A percentile compares a stretch with the other conserved stretches of the same genome.
Conservation (phyloP, 768 basidiomycete species). For the Lactarius evosmus region DNA sequence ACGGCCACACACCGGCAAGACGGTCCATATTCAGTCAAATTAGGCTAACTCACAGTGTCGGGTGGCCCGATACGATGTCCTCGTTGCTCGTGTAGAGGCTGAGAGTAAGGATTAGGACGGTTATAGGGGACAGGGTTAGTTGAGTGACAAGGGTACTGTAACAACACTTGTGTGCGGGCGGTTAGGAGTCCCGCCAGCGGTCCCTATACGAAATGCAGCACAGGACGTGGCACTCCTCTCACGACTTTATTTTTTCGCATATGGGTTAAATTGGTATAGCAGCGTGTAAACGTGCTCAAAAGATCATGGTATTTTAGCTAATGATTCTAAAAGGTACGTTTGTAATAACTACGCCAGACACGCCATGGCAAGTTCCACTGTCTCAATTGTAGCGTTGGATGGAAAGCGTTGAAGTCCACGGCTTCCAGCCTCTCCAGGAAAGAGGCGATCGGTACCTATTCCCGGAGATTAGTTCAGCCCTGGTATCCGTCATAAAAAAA, state of each 20-base stretch:
- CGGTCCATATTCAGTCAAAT: constrained; percentile 26
- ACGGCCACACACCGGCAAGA: constrained; percentile 28
- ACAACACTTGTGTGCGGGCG: neutral
- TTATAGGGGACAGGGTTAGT: constrained; percentile 15
- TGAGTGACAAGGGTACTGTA: constrained; percentile 19
- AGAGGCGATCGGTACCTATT: constrained; percentile 62
- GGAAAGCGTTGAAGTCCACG: constrained; percentile 69
- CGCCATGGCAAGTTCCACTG: constrained; percentile 80
- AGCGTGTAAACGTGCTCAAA: constrained; percentile 4
- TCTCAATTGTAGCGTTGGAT: constrained; percentile 55
- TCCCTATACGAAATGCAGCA: neutral
- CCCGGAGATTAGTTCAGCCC: constrained; percentile 3
- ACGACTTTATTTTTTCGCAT: neutral
- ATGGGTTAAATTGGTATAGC: neutral
- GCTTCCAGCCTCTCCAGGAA: constrained; percentile 66
- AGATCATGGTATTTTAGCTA: neutral
- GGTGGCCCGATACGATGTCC: constrained; percentile 7
- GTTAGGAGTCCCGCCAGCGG: constrained; percentile 1
- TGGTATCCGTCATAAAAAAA: neutral
- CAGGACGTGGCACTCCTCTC: constrained; percentile 12
- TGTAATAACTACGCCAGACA: constrained; percentile 56
- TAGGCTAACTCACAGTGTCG: neutral
- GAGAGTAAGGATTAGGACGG: constrained; percentile 7
- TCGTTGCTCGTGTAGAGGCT: constrained; percentile 16
- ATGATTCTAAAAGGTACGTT: constrained; percentile 36